phyloP scores from a whole-genome alignment of 179 eudicot species.

The Corrigiola litoralis region DNA sequence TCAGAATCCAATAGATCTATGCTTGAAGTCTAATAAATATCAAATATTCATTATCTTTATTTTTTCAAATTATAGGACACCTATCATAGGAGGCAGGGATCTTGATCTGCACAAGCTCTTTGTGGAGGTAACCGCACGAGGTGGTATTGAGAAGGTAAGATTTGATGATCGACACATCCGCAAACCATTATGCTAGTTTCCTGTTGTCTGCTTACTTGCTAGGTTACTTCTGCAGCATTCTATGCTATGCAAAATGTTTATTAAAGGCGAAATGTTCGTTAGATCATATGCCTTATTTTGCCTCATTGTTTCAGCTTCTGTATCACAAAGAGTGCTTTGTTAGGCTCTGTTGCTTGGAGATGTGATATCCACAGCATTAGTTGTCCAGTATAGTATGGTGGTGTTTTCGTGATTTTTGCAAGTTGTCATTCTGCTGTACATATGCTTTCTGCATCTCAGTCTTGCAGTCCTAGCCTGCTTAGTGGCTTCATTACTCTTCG shows the following conservation, averaged over 20 bases:
- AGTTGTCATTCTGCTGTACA: neutral
- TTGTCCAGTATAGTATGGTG: neutral
- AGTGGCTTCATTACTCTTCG: neutral
- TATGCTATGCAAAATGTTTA: no score
- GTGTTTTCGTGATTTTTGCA: neutral
- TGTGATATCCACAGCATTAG: neutral
- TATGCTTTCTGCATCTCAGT: neutral
- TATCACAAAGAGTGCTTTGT: neutral
- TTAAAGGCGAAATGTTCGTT: neutral
- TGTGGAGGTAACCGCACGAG: slow-evolving; percentile 91
- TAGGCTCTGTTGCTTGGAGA: neutral
- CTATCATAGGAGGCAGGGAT: slow-evolving; percentile 81
- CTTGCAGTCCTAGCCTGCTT: neutral
- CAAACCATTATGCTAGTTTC: neutral
- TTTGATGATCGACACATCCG: neutral
- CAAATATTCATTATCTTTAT: neutral
- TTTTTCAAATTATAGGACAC: slow-evolving; percentile 57
- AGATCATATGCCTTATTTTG: neutral
- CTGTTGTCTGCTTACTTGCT: neutral
- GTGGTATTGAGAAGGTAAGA: slow-evolving; percentile 77
- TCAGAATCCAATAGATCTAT: neutral
- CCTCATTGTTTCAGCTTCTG: neutral
- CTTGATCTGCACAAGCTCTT: slow-evolving; percentile 91
- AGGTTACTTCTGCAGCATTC: no score
- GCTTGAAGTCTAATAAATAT: neutral